phyloP scores from a whole-genome alignment of 2,329 filamentous ascomycete species.

The Neopestalotiopsis rosae region DNA sequence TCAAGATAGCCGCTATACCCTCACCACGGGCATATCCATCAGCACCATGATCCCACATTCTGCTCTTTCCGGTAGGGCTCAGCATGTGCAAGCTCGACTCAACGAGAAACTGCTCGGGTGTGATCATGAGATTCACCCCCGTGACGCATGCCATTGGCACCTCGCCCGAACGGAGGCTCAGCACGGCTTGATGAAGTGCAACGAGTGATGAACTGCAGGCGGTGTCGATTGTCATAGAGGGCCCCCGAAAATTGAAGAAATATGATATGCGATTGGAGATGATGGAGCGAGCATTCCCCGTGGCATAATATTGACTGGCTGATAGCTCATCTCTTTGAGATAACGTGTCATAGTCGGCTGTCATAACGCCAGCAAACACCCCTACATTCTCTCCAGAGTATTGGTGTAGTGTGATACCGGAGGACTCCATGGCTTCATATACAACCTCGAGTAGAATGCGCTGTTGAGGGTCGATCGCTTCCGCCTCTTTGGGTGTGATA shows the following conservation, averaged over 20 bases:
- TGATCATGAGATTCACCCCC: conserved; percentile 48
- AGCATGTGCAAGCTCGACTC: conserved; percentile 51
- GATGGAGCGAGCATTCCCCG: conserved; percentile 40
- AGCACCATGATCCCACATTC: conserved; percentile 54
- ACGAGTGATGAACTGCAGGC: conserved; percentile 46
- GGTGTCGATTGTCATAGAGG: conserved; percentile 45
- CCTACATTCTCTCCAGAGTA: conserved; percentile 35
- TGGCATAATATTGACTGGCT: conserved; percentile 37
- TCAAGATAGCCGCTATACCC: conserved; percentile 53
- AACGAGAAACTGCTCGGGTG: conserved; percentile 48
- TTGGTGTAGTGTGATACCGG: conserved; percentile 32
- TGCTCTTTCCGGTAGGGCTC: conserved; percentile 48
- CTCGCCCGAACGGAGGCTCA: conserved; percentile 46
- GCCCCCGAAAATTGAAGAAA: conserved; percentile 45
- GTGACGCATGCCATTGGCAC: conserved; percentile 48
- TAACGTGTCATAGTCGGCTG: conserved; percentile 36
- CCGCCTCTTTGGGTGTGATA: conserved; percentile 40
- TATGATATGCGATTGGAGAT: conserved; percentile 46
- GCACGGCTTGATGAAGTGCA: conserved; percentile 43
- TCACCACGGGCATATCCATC: conserved; percentile 66
- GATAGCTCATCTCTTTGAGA: conserved; percentile 35
- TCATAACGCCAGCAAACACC: conserved; percentile 40
- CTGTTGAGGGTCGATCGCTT: conserved; percentile 40
- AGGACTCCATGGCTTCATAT: conserved; percentile 41
- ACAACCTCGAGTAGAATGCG: conserved; percentile 40